Percentiles rank a stretch among this genome's conserved stretches.
Evolutionary conservation across 129 eudicot species (phyloP).

Genomic region (Flaveria trinervia): DNA sequence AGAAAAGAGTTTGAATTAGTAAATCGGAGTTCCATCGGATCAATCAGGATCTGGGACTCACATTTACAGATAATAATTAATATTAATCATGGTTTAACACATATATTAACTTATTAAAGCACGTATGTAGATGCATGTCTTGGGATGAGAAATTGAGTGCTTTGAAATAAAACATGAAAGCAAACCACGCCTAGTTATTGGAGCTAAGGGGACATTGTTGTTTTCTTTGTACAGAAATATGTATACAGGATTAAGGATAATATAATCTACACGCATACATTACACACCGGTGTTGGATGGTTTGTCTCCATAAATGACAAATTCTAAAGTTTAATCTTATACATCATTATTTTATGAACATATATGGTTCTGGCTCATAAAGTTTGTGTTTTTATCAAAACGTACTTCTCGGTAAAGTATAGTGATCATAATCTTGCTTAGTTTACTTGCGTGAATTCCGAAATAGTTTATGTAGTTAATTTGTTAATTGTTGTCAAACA

Average conservation of each 20-base stretch:
- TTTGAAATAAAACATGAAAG: slow-evolving; percentile 19
- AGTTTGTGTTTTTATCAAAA: too few relatives aligned
- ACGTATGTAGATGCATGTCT: slow-evolving; percentile 6
- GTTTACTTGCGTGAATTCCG: too few relatives aligned
- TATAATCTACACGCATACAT: slow-evolving; percentile 8
- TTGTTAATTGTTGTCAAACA: too few relatives aligned
- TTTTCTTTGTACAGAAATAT: slow-evolving; percentile 23
- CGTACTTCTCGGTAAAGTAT: too few relatives aligned
- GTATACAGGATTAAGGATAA: slow-evolving; percentile 17
- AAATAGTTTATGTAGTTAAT: too few relatives aligned
- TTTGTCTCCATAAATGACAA: slow-evolving; percentile 21
- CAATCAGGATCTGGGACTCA: too few relatives aligned
- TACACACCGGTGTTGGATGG: slow-evolving; percentile 20
- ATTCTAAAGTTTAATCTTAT: slow-evolving; percentile 1
- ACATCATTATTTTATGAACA: background rate
- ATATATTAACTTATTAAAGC: background rate
- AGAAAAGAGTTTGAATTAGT: too few relatives aligned
- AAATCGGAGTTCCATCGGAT: too few relatives aligned
- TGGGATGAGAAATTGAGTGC: slow-evolving; percentile 19
- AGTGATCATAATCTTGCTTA: too few relatives aligned
- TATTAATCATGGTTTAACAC: too few relatives aligned
- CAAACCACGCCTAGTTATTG: slow-evolving; percentile 4
- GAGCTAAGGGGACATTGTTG: slow-evolving; percentile 21
- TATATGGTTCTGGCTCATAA: too few relatives aligned
- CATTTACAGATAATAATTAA: too few relatives aligned